phyloP scores from a whole-genome alignment of 2,329 filamentous ascomycete species.

The Arachnomyces sp. region DNA sequence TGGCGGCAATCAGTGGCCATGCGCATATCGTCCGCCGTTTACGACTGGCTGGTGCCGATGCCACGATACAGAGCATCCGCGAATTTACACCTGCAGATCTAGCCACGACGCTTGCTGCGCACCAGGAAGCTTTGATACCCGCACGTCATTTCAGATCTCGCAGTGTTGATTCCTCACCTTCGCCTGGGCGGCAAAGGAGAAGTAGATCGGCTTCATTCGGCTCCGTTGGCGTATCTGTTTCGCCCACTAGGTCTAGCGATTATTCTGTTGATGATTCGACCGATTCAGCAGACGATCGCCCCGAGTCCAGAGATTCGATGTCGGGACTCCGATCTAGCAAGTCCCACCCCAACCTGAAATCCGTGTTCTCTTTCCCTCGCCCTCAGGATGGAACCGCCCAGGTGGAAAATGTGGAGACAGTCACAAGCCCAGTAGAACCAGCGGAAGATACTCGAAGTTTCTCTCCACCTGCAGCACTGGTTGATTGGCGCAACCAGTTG shows the following conservation, averaged over 20 bases:
- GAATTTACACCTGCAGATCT: slow-evolving; percentile 65
- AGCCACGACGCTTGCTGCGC: slow-evolving; percentile 55
- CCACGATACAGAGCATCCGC: slow-evolving; percentile 59
- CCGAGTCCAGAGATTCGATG: slow-evolving; percentile 21
- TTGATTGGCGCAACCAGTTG: slow-evolving; percentile 65
- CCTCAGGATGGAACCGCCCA: slow-evolving; percentile 14
- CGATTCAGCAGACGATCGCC: slow-evolving; percentile 22
- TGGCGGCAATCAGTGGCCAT: slow-evolving; percentile 69
- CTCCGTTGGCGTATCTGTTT: slow-evolving; percentile 56
- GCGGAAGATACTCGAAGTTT: slow-evolving; percentile 26
- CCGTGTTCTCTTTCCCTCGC: slow-evolving; percentile 14
- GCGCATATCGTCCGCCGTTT: slow-evolving; percentile 67
- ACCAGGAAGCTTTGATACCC: slow-evolving; percentile 54
- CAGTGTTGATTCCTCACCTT: slow-evolving; percentile 51
- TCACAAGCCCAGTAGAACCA: slow-evolving; percentile 18
- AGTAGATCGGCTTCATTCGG: slow-evolving; percentile 60
- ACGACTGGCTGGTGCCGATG: slow-evolving; percentile 64
- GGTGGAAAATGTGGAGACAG: slow-evolving; percentile 12
- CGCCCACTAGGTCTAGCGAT: slow-evolving; percentile 37
- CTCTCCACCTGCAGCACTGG: slow-evolving; percentile 54
- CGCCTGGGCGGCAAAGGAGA: slow-evolving; percentile 46
- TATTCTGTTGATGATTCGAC: slow-evolving; percentile 34
- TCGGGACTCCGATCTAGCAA: slow-evolving; percentile 18
- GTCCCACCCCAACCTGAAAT: slow-evolving; percentile 24
- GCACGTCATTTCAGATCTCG: slow-evolving; percentile 57